Evolutionary conservation across 495 filamentous ascomycete species (phyloP).

Genomic region (Pyronema domesticum): DNA sequence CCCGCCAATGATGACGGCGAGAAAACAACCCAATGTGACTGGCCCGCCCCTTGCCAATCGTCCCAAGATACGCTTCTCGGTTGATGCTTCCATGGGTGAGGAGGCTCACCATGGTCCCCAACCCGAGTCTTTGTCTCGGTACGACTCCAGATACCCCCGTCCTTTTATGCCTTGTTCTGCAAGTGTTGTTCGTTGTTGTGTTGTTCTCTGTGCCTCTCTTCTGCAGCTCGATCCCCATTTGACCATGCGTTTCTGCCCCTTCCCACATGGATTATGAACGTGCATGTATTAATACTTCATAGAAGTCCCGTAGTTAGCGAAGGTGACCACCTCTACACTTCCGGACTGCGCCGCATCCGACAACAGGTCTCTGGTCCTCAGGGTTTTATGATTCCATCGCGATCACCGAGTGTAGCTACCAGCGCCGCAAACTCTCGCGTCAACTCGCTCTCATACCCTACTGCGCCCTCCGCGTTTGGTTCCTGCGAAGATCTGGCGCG

Average conservation of each 20-base stretch:
- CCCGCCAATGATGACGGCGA: constrained; percentile 21
- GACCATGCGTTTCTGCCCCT: constrained; percentile 6
- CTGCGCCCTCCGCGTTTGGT: constrained; percentile 45
- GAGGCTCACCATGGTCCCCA: constrained; percentile 6
- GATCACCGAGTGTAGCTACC: constrained; percentile 38
- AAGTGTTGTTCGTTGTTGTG: neutral
- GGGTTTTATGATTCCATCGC: constrained; percentile 41
- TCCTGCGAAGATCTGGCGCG: constrained; percentile 76
- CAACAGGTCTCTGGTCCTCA: constrained; percentile 53
- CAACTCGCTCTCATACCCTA: constrained; percentile 35
- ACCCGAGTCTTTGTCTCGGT: constrained; percentile 20
- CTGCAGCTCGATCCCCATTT: neutral
- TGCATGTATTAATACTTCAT: constrained; percentile 3
- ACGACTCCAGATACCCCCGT: constrained; percentile 4
- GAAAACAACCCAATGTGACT: constrained; percentile 3
- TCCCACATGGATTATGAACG: neutral
- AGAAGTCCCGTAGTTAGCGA: constrained; percentile 27
- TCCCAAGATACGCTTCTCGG: constrained; percentile 22
- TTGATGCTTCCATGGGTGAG: constrained; percentile 11
- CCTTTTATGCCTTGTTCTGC: neutral
- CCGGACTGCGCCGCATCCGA: constrained; percentile 81
- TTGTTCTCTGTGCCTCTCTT: neutral
- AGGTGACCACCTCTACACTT: constrained; percentile 28
- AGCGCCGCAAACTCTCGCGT: constrained; percentile 40
- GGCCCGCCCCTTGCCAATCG: constrained; percentile 10